phyloP scores from a whole-genome alignment of 129 eudicot species.

The Scalesia atractyloides region DNA sequence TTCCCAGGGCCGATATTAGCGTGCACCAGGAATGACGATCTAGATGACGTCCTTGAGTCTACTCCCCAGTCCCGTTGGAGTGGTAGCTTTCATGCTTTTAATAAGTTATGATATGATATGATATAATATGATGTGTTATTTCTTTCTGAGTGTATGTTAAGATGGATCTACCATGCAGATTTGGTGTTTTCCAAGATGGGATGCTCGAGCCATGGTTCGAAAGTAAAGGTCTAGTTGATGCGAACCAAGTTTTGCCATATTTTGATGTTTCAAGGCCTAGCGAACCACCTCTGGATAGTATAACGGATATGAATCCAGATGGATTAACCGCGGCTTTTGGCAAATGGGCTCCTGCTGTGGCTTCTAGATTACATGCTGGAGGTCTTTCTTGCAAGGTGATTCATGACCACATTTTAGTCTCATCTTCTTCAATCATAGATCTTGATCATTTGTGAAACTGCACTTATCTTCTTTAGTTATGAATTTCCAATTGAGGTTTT shows the following conservation, averaged over 20 bases:
- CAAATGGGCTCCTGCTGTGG: conserved; percentile 89
- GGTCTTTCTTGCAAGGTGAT: conserved; percentile 93
- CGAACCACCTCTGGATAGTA: conserved; percentile 91
- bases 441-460: not conserved
- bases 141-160: not conserved
- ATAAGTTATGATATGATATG: too few relatives aligned
- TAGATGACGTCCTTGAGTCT: conserved; percentile 75
- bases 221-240: conserved; percentile 80
- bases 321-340: conserved; percentile 92
- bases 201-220: conserved; percentile 98
- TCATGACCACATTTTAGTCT: not conserved
- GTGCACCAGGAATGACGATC: conserved; percentile 92
- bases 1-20: conserved; percentile 91
- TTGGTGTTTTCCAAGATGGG: conserved; percentile 99
- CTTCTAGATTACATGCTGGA: conserved; percentile 75
- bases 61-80: conserved; percentile 94
- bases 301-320: conserved; percentile 88
- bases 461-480: too few relatives aligned
- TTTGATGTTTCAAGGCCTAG: conserved; percentile 93
- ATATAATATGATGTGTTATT: not conserved
- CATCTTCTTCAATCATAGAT: not conserved
- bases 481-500: too few relatives aligned
- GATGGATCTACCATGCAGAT: conserved; percentile 71
- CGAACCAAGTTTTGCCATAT: conserved; percentile 89
- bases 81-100: conserved; percentile 43